These are phyloP conservation scores for Globisporangium orthogonon DNA, from an alignment of 352 stramenopile species.

Conservation along the genomic window DNA sequence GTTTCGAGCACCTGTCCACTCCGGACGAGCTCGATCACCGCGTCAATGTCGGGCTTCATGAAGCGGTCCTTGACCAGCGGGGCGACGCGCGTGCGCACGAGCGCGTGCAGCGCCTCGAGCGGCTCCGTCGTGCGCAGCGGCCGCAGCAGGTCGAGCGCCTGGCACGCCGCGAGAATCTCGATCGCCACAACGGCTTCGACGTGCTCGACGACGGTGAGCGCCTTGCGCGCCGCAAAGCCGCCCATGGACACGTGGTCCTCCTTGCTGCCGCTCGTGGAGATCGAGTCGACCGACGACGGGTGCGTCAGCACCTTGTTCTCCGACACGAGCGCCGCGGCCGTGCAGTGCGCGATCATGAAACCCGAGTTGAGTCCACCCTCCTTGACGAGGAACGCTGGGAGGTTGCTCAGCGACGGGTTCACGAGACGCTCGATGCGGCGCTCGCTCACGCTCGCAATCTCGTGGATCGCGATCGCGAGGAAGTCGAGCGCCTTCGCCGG, in stretches of 20 bases:
- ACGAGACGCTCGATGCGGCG: conserved; percentile 83
- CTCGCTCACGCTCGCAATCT: conserved; percentile 83
- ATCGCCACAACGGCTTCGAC: conserved; percentile 87
- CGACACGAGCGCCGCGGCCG: conserved; percentile 75
- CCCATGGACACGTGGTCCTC: conserved; percentile 90
- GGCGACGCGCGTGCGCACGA: conserved; percentile 61
- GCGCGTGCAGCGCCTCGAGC: conserved; percentile 70
- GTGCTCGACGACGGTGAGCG: conserved; percentile 79
- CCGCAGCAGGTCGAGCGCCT: conserved; percentile 83
- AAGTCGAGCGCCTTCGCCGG: conserved; percentile 87
- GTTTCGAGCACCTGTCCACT: conserved; percentile 56
- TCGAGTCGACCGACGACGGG: conserved; percentile 83
- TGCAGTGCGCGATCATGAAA: conserved; percentile 91
- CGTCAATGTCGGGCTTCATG: conserved; percentile 88
- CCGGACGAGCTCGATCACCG: conserved; percentile 69
- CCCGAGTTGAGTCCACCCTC: conserved; percentile 85
- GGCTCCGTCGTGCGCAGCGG: conserved; percentile 76
- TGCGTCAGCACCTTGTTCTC: conserved; percentile 90
- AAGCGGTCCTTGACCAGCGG: conserved; percentile 77
- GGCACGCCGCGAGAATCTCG: conserved; percentile 81
- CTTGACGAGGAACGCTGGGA: conserved; percentile 82
- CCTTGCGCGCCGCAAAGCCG: conserved; percentile 78
- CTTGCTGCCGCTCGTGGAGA: conserved; percentile 84
- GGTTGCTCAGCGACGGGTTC: conserved; percentile 81
- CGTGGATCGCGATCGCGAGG: conserved; percentile 83